A percentile compares a stretch with the other conserved stretches of the same genome.
Conservation (phyloP, 176 grass and related monocot species). For the Bolboschoenus planiculmis region DNA sequence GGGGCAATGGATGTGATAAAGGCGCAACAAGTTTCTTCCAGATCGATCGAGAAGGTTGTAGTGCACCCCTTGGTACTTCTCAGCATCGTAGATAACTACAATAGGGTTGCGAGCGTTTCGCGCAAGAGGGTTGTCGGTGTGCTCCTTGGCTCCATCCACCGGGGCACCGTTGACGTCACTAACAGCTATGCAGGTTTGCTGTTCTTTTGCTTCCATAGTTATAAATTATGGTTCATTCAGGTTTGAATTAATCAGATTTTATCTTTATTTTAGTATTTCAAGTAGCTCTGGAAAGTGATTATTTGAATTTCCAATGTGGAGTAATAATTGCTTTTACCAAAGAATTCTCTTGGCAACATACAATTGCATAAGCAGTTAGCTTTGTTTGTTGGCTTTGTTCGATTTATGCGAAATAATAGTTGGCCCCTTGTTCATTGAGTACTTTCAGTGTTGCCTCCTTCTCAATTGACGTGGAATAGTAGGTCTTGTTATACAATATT, state of each 20-base stretch:
- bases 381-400: background rate
- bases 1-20: constrained; percentile 82
- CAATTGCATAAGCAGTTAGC: background rate
- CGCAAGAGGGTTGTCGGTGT: constrained; percentile 86
- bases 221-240: background rate
- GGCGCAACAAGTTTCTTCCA: constrained; percentile 70
- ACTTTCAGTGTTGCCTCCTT: background rate
- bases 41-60: constrained; percentile 73
- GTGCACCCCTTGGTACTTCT: constrained; percentile 90
- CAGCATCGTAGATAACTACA: constrained; percentile 99
- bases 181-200: constrained; percentile 85
- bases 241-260: background rate
- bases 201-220: background rate
- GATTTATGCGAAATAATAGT: background rate
- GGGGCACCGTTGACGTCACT: constrained; percentile 79
- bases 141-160: constrained; percentile 70
- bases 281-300: background rate
- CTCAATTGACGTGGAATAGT: background rate
- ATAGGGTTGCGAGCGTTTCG: constrained; percentile 85
- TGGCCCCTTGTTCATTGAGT: background rate
- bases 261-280: background rate
- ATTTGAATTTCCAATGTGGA: background rate
- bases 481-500: background rate
- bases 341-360: background rate
- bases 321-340: background rate